These are phyloP conservation scores for Aspergillus cejpii DNA, from an alignment of 2,329 filamentous ascomycete species.

Conservation along the genomic window DNA sequence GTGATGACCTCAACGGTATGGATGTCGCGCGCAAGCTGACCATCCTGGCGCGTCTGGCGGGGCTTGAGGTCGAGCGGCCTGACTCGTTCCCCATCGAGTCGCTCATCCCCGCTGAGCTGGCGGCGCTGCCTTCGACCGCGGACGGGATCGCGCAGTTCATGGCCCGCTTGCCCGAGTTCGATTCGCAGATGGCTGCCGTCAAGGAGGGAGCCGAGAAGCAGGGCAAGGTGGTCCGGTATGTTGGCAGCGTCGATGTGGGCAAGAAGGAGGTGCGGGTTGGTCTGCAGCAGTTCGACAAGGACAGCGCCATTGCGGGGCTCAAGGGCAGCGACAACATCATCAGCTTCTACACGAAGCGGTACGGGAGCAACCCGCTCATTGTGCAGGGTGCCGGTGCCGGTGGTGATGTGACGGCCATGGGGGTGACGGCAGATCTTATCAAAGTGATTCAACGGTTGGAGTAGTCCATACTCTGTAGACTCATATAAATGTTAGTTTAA, in stretches of 20 bases:
- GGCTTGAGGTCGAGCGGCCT: slow-evolving; percentile 72
- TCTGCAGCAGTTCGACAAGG: slow-evolving; percentile 77
- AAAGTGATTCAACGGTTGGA: slow-evolving; percentile 73
- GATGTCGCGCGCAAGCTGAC: slow-evolving; percentile 95
- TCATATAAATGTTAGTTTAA: too few relatives aligned
- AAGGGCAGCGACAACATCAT: slow-evolving; percentile 99
- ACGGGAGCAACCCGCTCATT: slow-evolving; percentile 83
- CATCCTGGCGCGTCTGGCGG: slow-evolving; percentile 80
- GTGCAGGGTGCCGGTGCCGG: slow-evolving; percentile 92
- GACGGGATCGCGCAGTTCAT: slow-evolving; percentile 74
- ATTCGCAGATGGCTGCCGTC: slow-evolving; percentile 79
- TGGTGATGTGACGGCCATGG: slow-evolving; percentile 95
- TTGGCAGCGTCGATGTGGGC: slow-evolving; percentile 85
- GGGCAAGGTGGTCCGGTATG: slow-evolving; percentile 88
- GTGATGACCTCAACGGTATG: slow-evolving; percentile 79
- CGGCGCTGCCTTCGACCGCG: slow-evolving; percentile 56
- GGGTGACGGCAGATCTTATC: slow-evolving; percentile 85
- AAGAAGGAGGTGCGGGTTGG: slow-evolving; percentile 82
- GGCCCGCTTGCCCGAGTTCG: slow-evolving; percentile 69
- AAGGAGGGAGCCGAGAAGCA: slow-evolving; percentile 79
- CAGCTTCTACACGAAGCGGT: slow-evolving; percentile 94
- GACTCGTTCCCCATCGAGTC: slow-evolving; percentile 90
- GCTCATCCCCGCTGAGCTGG: slow-evolving; percentile 81
- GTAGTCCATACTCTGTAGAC: slow-evolving; percentile 31
- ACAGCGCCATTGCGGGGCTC: slow-evolving; percentile 84